Evolutionary conservation across 805 yeast species (phyloP).

Genomic region (Nakazawaea pomicola): DNA sequence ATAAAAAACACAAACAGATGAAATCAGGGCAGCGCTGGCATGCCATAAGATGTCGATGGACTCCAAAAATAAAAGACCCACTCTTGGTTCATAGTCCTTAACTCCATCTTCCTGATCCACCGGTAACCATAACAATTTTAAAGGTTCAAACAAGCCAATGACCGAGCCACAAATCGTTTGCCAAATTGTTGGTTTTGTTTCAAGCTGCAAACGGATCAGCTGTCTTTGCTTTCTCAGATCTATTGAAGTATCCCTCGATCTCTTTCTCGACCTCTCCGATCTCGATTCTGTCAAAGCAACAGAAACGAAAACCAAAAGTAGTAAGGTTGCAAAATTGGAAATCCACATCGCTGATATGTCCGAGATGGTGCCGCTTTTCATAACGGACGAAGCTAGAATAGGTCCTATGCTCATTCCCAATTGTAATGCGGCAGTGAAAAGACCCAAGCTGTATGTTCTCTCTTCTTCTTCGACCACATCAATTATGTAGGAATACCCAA

Average conservation of each 20-base stretch:
- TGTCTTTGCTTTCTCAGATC: conserved; percentile 2
- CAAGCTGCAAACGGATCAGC: background rate
- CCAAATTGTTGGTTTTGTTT: background rate
- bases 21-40: no score
- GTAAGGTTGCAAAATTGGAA: conserved; percentile 18
- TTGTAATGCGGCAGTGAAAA: conserved; percentile 52
- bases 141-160: conserved; percentile 27
- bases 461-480: conserved; percentile 64
- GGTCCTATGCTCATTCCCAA: conserved; percentile 66
- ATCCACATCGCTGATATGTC: background rate
- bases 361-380: background rate
- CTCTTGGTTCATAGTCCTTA: conserved; percentile 23
- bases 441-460: conserved; percentile 54
- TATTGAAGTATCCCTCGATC: conserved; percentile 36
- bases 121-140: conserved; percentile 43
- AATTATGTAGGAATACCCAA: conserved; percentile 63
- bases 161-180: background rate
- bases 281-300: conserved; percentile 61
- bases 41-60: conserved; percentile 9
- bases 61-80: conserved; percentile 36
- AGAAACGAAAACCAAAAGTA: conserved; percentile 29
- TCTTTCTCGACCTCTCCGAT: conserved; percentile 43
- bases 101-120: conserved; percentile 17
- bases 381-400: background rate
- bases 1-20: conserved; percentile 41